Evolutionary conservation across 2,329 filamentous ascomycete genomes (phyloP).

Genomic region (Fusarium brevicatenulatum): DNA sequence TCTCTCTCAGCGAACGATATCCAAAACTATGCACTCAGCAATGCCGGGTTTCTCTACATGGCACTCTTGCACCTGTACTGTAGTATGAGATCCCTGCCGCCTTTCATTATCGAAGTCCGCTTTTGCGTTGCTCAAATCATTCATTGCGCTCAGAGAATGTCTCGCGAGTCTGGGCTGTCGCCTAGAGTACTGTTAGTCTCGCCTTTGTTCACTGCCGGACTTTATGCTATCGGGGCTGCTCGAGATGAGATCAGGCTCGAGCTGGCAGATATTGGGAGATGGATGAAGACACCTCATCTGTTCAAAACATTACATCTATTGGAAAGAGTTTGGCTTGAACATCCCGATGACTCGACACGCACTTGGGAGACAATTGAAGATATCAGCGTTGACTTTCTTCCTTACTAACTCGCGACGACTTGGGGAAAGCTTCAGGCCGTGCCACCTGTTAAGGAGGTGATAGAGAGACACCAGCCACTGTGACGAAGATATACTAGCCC

Average conservation of each 20-base stretch:
- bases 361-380: background rate
- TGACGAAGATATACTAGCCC: rapidly evolving
- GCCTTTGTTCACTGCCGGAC: conserved; percentile 20
- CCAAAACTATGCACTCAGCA: conserved; percentile 26
- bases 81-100: background rate
- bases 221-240: conserved; percentile 10
- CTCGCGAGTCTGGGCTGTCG: conserved; percentile 1
- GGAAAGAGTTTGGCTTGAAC: conserved; percentile 16
- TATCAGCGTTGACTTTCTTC: background rate
- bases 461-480: background rate
- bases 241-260: conserved; percentile 1
- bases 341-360: background rate
- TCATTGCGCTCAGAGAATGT: conserved; percentile 14
- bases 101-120: background rate
- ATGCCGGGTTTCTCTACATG: conserved; percentile 26
- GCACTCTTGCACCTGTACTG: conserved; percentile 26
- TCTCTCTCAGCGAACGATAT: conserved; percentile 12
- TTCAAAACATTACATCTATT: conserved; percentile 10
- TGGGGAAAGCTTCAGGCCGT: too few species aligned
- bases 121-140: conserved; percentile 20
- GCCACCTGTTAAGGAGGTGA: rapidly evolving
- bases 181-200: conserved; percentile 21
- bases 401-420: background rate
- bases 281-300: conserved; percentile 32
- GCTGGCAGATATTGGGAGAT: conserved; percentile 14